A percentile compares a stretch with the other conserved stretches of the same genome.
Conservation (phyloP, 2,329 filamentous ascomycete genomes). For the Diplodia seriata region DNA sequence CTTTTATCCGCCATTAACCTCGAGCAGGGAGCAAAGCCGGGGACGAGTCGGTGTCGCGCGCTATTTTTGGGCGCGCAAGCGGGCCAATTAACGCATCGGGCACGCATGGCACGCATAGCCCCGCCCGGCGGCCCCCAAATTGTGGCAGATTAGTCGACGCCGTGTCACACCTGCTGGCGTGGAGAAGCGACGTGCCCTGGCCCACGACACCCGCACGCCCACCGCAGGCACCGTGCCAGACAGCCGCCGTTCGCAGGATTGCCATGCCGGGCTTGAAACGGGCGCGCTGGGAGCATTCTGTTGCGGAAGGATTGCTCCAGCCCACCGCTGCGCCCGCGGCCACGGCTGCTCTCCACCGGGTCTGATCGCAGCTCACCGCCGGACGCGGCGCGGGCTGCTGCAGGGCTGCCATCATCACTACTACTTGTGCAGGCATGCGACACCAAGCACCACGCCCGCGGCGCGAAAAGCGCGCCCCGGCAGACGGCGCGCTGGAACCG, state of each 20-base stretch:
- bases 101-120: neutral
- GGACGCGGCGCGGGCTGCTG: neutral
- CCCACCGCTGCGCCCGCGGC: conserved; percentile 4
- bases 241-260: conserved; percentile 19
- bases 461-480: conserved; percentile 5
- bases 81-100: conserved; percentile 18
- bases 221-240: neutral
- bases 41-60: conserved; percentile 7
- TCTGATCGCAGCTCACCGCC: neutral
- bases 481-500: conserved; percentile 4
- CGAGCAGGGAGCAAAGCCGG: neutral
- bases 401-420: neutral
- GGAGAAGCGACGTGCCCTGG: conserved; percentile 20
- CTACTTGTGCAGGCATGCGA: neutral
- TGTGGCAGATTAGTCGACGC: conserved; percentile 14
- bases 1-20: conserved; percentile 28
- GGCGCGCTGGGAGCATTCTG: conserved; percentile 2
- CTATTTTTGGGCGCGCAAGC: conserved; percentile 26
- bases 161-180: conserved; percentile 14
- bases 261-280: conserved; percentile 25
- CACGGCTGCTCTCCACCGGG: too few species aligned
- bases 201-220: neutral
- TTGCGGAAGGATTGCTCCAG: conserved; percentile 19
- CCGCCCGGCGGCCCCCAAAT: conserved; percentile 12
- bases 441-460: conserved; percentile 11